Evolutionary conservation across 2,329 filamentous ascomycete species (phyloP).

Genomic region (Akanthomyces uredinophilus): DNA sequence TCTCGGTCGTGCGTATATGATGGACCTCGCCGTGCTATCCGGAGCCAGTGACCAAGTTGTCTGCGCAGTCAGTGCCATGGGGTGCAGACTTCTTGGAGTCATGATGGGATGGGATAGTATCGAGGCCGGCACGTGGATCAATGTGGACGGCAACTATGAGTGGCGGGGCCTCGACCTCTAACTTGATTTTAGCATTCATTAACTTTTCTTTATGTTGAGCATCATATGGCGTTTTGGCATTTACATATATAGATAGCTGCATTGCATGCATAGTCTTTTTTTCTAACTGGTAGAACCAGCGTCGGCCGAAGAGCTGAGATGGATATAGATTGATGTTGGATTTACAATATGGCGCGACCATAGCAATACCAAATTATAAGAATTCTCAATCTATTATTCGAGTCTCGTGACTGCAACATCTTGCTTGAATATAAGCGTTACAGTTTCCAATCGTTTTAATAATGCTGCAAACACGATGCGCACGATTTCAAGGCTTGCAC

Average conservation of each 20-base stretch:
- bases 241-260: background rate
- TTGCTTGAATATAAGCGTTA: background rate
- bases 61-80: conserved; percentile 68
- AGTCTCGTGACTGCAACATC: background rate
- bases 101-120: conserved; percentile 84
- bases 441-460: background rate
- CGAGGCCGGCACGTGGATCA: conserved; percentile 60
- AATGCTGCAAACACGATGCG: background rate
- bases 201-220: conserved; percentile 8
- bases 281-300: background rate
- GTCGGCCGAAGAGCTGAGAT: background rate
- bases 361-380: background rate
- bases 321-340: background rate
- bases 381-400: background rate
- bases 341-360: background rate
- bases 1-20: conserved; percentile 73
- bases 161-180: conserved; percentile 39
- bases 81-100: conserved; percentile 71
- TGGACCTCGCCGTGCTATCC: conserved; percentile 72
- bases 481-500: background rate
- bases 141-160: conserved; percentile 67
- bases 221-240: conserved; percentile 16
- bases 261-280: background rate
- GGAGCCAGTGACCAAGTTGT: conserved; percentile 64
- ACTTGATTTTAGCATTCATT: conserved; percentile 31